phyloP scores from a whole-genome alignment of 176 grass and related monocot genomes.

The Phoenix dactylifera region DNA sequence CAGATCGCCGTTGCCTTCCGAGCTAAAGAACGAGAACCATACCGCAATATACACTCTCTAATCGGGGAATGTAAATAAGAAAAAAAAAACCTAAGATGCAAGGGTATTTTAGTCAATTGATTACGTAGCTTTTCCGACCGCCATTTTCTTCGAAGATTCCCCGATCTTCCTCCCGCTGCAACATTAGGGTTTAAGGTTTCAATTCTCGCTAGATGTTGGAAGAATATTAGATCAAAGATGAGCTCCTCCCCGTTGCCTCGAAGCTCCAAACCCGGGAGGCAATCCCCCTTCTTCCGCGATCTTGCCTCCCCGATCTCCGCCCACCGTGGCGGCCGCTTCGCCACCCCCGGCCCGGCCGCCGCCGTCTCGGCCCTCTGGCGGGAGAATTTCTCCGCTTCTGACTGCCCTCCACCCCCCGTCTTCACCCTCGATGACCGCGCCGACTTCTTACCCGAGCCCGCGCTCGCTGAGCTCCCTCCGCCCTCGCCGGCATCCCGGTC shows the following conservation, averaged over 20 bases:
- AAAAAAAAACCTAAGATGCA: no score
- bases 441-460: slow-evolving; percentile 53
- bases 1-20: no score
- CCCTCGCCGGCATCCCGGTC: slow-evolving; percentile 6
- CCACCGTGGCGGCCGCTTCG: slow-evolving; percentile 24
- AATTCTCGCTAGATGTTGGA: no score
- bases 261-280: slow-evolving; percentile 19
- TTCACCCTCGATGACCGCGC: slow-evolving; percentile 73
- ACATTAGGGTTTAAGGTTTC: not conserved
- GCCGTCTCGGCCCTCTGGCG: not conserved
- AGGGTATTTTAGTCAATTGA: no score
- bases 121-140: no score
- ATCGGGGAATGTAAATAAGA: no score
- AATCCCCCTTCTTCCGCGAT: slow-evolving; percentile 70
- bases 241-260: slow-evolving; percentile 1
- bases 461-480: slow-evolving; percentile 15
- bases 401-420: slow-evolving; percentile 47
- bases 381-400: not conserved
- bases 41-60: no score
- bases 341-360: not conserved
- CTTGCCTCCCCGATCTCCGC: slow-evolving; percentile 4
- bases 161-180: not conserved
- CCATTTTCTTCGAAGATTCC: no score
- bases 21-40: no score
- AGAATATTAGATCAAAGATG: no score